Base-by-base conservation (phyloP, 345 rosid species). In the Brassica incana region DNA sequence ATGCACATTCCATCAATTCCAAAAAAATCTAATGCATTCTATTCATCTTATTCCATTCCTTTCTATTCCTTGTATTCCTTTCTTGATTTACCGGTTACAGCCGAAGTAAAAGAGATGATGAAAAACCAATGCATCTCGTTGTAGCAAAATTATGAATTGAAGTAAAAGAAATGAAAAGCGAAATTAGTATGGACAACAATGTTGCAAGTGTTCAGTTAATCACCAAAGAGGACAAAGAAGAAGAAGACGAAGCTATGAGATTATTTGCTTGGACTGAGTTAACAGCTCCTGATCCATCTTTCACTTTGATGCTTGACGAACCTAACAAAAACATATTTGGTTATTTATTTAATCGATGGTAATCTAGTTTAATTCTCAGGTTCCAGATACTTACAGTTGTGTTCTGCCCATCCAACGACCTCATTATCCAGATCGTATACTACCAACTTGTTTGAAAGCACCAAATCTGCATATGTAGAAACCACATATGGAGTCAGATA, bases 391-490 rank as follows among this genome's bases (percentile, higher is more conserved):
- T 93, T 84, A 95, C 99, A 95, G 82, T 95, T 88, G 83, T 91
- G 83, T 1, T 89, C 91, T 50, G 85, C 85, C 99, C 99, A 95
- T 83, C 99, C 99, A 75, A 95, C 83, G 29, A 79, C 84, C 80
- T 88, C 93, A 3, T 89, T 91, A 81, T 85, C 94, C 15, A 93
- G 74, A 82, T 95, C 96, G 73, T 95, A 95, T 65, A 91, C 63
- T 33, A 95, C 98, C 73, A 95, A 88, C 88, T 89, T 95, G 84
- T 91, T 88, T 18, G 98, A 90, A 56, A 95, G 88, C 85, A 89
- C 97, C 89, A 95, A 88, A 85, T 91, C 99, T 95, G 91, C 85
- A 78, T 6, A 32, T 48, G 2, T 48, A 40, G 67, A 58, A 67
- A 67, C 32, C 69, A 50, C 33, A 73, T 6, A 15, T 66, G 4